Conservation (phyloP, 371 early-diverging fungal species). For the Rhizopus sp. region DNA sequence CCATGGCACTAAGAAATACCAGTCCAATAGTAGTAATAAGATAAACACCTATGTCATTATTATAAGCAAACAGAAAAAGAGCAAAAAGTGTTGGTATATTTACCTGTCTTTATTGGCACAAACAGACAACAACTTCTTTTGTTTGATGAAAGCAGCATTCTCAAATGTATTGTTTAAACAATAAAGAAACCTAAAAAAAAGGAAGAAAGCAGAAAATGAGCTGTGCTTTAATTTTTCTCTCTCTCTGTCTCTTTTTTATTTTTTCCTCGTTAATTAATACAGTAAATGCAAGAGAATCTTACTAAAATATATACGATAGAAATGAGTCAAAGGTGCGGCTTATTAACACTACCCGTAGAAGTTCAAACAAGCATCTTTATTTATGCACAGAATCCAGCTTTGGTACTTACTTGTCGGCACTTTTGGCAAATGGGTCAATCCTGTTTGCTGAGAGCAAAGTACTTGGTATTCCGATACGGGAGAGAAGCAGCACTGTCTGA, state of each 20-base stretch:
- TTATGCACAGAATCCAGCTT: slow-evolving; percentile 34
- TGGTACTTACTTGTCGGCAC: slow-evolving; percentile 16
- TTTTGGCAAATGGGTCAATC: slow-evolving; percentile 34
- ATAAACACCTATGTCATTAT: slow-evolving; percentile 28
- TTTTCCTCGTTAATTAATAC: no score
- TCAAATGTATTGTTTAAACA: not conserved
- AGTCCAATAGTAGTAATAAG: slow-evolving; percentile 48
- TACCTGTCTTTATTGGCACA: slow-evolving; percentile 44
- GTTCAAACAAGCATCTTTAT: slow-evolving; percentile 37
- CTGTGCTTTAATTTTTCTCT: not conserved
- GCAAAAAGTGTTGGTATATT: not conserved
- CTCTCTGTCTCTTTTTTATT: no score
- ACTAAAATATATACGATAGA: no score
- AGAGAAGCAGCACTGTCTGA: slow-evolving; percentile 27
- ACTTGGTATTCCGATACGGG: slow-evolving; percentile 38
- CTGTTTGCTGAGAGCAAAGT: slow-evolving; percentile 27
- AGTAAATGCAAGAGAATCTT: no score
- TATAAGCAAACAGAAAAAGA: not conserved
- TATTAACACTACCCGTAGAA: slow-evolving; percentile 31
- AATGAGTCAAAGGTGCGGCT: not conserved
- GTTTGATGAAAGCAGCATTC: slow-evolving; percentile 22
- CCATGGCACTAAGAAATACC: slow-evolving; percentile 14
- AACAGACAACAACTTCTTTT: slow-evolving; percentile 35
- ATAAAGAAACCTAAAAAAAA: slow-evolving; percentile 1
- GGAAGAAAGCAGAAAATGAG: not conserved